Percentiles rank a stretch among this genome's conserved stretches.
These are phyloP conservation scores for Pisolithus thermaeus DNA, from an alignment of 1,284 basidiomycete species.

Conservation along the genomic window DNA sequence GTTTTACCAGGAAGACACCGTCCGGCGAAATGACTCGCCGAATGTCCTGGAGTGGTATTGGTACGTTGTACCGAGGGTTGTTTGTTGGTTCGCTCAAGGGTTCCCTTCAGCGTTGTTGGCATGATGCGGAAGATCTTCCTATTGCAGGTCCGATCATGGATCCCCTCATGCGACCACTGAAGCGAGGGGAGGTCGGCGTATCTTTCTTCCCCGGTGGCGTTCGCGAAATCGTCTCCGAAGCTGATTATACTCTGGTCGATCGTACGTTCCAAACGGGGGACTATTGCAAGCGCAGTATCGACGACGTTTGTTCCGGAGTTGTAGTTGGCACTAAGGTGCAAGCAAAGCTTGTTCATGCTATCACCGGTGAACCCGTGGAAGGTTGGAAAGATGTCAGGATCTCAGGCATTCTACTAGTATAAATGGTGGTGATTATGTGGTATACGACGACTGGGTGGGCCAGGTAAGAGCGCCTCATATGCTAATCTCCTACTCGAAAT, in stretches of 20 bases:
- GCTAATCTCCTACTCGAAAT: constrained; percentile 5
- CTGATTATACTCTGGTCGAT: constrained; percentile 69
- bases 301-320: constrained; percentile 74
- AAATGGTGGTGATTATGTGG: constrained; percentile 78
- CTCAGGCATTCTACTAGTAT: constrained; percentile 56
- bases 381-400: constrained; percentile 61
- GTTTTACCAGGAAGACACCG: constrained; percentile 77
- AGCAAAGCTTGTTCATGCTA: constrained; percentile 69
- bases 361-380: constrained; percentile 56
- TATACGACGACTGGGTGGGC: constrained; percentile 84
- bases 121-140: constrained; percentile 67
- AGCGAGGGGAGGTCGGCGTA: constrained; percentile 78
- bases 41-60: constrained; percentile 26
- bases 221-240: constrained; percentile 70
- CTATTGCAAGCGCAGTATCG: constrained; percentile 74
- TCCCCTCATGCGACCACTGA: constrained; percentile 71
- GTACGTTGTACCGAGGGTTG: constrained; percentile 10
- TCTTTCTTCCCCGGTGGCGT: constrained; percentile 56
- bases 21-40: constrained; percentile 44
- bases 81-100: constrained; percentile 2
- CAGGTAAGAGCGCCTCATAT: constrained; percentile 48
- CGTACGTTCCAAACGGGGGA: constrained; percentile 79
- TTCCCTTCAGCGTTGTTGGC: constrained; percentile 65
- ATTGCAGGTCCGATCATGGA: constrained; percentile 42
- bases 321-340: constrained; percentile 59